phyloP scores from a whole-genome alignment of 441 rosid genomes.

The Daphne laureola region DNA sequence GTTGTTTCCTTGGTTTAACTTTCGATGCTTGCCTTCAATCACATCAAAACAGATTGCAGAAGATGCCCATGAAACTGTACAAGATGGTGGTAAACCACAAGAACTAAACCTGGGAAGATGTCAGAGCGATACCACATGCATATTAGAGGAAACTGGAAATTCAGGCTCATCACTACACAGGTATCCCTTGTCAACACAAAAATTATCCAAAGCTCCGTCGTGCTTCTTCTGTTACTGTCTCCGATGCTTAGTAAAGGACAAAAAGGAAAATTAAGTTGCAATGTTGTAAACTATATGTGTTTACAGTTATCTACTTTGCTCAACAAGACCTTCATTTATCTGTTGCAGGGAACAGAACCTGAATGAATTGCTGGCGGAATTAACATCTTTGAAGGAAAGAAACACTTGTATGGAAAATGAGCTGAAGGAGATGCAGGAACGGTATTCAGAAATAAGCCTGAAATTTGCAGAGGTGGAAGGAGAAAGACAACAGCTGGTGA shows the following conservation, averaged over 20 bases:
- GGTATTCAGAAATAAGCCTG: conserved; percentile 84
- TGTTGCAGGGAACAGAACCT: conserved; percentile 1
- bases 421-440: conserved; percentile 73
- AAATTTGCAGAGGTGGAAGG: conserved; percentile 96
- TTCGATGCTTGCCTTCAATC: conserved; percentile 6
- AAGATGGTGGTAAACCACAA: conserved; percentile 13
- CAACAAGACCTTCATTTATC: too few species aligned
- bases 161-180: conserved; percentile 9
- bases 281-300: too few species aligned
- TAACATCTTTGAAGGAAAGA: conserved; percentile 39
- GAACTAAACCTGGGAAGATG: conserved; percentile 5
- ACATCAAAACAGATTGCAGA: conserved; percentile 18
- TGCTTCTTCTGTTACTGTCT: not conserved
- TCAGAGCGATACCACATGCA: conserved; percentile 9
- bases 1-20: too few species aligned
- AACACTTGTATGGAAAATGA: conserved; percentile 57
- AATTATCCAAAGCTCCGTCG: not conserved
- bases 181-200: conserved; percentile 18
- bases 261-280: conserved; percentile 3
- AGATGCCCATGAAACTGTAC: conserved; percentile 9
- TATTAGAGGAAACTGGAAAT: conserved; percentile 20
- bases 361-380: conserved; percentile 24
- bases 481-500: conserved; percentile 80
- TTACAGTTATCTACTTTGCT: too few species aligned
- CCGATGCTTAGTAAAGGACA: not conserved